phyloP scores from a whole-genome alignment of 2,329 filamentous ascomycete genomes.

The Alternaria novae-zelandiae region DNA sequence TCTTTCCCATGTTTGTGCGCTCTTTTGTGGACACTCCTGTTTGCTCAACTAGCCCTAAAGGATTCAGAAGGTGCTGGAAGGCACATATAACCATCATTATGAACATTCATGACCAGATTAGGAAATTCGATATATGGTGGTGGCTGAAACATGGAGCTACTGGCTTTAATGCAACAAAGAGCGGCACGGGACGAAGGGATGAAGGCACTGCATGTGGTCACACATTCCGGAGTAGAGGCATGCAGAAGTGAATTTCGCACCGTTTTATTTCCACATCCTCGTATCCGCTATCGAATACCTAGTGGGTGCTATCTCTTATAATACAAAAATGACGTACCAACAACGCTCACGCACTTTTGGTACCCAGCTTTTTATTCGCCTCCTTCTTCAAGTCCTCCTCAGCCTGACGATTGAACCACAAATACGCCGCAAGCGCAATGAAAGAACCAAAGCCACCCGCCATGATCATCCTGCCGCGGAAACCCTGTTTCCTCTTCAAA shows the following conservation, averaged over 20 bases:
- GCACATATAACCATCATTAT: not conserved
- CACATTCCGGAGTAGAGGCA: not conserved
- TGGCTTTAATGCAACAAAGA: not conserved
- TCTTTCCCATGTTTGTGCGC: not conserved
- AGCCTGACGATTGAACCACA: slow-evolving; percentile 30
- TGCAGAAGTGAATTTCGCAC: too few relatives aligned
- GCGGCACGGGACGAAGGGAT: not conserved
- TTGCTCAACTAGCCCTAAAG: not conserved
- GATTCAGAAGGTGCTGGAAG: not conserved
- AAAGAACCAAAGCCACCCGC: slow-evolving; percentile 55
- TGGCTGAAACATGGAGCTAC: not conserved
- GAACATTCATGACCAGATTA: not conserved
- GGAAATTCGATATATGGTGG: not conserved
- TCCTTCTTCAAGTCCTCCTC: slow-evolving; percentile 17
- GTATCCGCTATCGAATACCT: not conserved
- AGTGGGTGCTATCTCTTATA: not conserved
- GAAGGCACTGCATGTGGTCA: not conserved
- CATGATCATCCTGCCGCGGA: slow-evolving; percentile 56
- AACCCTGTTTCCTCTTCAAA: slow-evolving; percentile 56
- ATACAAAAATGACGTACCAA: not conserved
- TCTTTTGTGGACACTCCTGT: not conserved
- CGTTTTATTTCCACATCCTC: not conserved
- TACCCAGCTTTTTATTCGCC: slow-evolving; percentile 2
- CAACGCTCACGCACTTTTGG: not conserved
- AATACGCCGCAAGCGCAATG: slow-evolving; percentile 47